Evolutionary conservation across 2,329 filamentous ascomycete species (phyloP).

Genomic region (Passalora sequoiae): DNA sequence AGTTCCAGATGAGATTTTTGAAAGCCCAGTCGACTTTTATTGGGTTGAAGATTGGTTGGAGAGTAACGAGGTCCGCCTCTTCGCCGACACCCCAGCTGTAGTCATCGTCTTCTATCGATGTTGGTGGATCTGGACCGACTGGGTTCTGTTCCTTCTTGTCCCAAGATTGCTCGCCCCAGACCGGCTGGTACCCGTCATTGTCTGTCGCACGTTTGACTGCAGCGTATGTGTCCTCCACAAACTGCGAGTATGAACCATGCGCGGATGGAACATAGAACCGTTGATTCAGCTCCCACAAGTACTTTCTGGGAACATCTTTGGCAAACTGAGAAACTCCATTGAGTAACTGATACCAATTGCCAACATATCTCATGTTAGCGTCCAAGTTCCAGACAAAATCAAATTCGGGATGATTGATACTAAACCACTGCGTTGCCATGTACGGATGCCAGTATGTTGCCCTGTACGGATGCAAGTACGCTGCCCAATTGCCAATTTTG

Average conservation of each 20-base stretch:
- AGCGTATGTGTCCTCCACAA: conserved; percentile 40
- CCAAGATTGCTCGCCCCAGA: conserved; percentile 79
- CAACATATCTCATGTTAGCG: conserved; percentile 72
- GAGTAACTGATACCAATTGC: conserved; percentile 76
- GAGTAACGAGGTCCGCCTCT: conserved; percentile 83
- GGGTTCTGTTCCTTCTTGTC: conserved; percentile 64
- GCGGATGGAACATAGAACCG: conserved; percentile 52
- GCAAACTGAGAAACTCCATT: conserved; percentile 56
- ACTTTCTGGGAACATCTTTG: conserved; percentile 51
- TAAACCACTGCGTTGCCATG: conserved; percentile 70
- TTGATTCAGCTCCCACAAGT: conserved; percentile 55
- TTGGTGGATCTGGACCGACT: conserved; percentile 68
- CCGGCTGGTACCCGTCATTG: conserved; percentile 38
- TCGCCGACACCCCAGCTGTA: conserved; percentile 85
- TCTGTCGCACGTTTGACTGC: conserved; percentile 38
- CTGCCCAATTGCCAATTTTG: conserved; percentile 45
- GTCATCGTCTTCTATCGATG: conserved; percentile 68
- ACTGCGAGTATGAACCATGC: conserved; percentile 48
- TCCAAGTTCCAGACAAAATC: conserved; percentile 83
- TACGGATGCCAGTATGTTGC: conserved; percentile 58
- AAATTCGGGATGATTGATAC: conserved; percentile 69
- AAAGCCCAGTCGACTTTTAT: conserved; percentile 73
- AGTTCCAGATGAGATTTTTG: conserved; percentile 49
- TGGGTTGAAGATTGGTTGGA: conserved; percentile 89
- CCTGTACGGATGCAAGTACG: conserved; percentile 59